phyloP scores from a whole-genome alignment of 1,284 basidiomycete genomes.

The Kwoniella shivajii region DNA sequence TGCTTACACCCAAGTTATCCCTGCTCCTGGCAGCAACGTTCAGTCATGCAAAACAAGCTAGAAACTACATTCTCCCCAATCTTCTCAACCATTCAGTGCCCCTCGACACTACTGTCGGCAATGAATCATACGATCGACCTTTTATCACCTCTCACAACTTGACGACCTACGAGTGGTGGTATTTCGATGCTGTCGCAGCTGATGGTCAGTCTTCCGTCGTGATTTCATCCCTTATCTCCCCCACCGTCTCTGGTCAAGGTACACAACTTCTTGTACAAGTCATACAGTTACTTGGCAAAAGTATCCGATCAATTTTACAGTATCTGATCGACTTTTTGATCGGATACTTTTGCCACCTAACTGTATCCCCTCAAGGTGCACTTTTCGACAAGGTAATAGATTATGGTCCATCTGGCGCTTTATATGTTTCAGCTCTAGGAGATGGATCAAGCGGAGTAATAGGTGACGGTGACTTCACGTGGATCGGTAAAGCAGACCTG shows the following conservation, averaged over 20 bases:
- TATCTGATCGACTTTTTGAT: too few species aligned
- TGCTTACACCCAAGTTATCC: too few species aligned
- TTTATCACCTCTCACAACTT: constrained; percentile 1
- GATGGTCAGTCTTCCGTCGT: constrained; percentile 5
- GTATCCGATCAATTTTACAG: neutral
- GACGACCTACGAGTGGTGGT: constrained; percentile 11
- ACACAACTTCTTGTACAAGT: neutral
- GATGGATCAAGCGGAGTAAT: constrained; percentile 6
- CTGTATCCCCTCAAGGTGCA: constrained; percentile 1
- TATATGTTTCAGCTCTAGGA: constrained; percentile 5
- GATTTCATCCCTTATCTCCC: neutral
- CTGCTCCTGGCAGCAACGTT: too few species aligned
- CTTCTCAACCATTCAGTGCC: neutral
- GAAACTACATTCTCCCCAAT: constrained; percentile 4
- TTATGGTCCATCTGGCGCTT: neutral
- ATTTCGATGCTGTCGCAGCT: constrained; percentile 3
- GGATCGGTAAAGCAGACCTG: constrained; percentile 7
- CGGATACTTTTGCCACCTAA: too few species aligned
- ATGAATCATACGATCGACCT: neutral
- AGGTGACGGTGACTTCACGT: constrained; percentile 1
- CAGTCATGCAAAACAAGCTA: neutral
- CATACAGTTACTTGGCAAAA: too few species aligned
- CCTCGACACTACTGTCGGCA: neutral
- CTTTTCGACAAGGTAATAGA: neutral
- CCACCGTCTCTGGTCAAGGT: neutral